Base-by-base conservation (phyloP, 2,329 filamentous ascomycete genomes). In the Aspergillus fumigatiaffinis region DNA sequence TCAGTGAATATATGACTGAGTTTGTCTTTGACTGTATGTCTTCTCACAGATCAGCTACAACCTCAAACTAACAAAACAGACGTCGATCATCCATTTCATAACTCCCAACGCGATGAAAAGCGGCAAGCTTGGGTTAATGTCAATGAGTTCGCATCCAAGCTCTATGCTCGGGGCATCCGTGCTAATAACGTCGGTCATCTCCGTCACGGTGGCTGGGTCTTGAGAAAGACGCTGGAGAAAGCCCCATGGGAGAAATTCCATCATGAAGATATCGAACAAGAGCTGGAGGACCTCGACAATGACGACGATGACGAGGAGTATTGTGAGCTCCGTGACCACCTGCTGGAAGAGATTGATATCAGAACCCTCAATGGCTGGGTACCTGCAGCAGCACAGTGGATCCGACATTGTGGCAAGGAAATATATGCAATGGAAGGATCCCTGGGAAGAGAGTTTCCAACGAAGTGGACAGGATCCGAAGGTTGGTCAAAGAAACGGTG, bases 401-500 rank as follows among this genome's bases (percentile, higher is more conserved):
- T 56, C 25, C 23, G 17, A 25, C 21, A 49, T 9, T 56, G 54
- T 44, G 57, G 57, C 1, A 29, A 25, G 12, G 46, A 32, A 10
- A 52, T 56, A 21, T 54, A 53, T 48, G 25, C 29, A 20, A 51
- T 38, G 48, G 17, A 21, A 1, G 57, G 54, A 3, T 44, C 21
- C 4, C 6, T 53, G 29, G 47, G 41, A 20, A 20, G 26, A 23
- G 26, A 29, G 9, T 10, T 14, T 2, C 14, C 42, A 4, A 26
- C 20, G 2, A 56, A 51, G 51, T 59, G 54, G 54, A 44, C 3
- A 10, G 54, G 57, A 20, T 10, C 17, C 4, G 23, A 4, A 28
- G 54, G 48, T 1, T 59, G 54, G 57, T 50, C 51, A 17, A 56
- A 49, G 29, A 51, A 59, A 17, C 47, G 54, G 32, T 56, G 57